These are phyloP conservation scores for Dendrothele bispora DNA, from an alignment of 768 basidiomycete species.

Conservation along the genomic window DNA sequence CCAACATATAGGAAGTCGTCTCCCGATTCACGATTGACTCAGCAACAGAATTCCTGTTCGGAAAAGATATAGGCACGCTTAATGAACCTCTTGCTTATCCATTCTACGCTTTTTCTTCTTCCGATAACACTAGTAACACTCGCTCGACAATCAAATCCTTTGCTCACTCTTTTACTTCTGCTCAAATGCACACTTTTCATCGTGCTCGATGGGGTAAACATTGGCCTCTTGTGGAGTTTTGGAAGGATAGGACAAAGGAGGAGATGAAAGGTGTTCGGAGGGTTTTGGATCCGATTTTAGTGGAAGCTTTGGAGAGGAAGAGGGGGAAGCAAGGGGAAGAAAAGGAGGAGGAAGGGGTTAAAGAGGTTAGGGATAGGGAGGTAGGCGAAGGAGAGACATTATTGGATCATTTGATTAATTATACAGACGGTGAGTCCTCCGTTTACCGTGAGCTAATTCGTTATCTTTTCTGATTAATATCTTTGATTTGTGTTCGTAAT, in stretches of 20 bases:
- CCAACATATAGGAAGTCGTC: conserved; percentile 25
- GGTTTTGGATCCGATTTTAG: conserved; percentile 27
- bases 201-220: conserved; percentile 29
- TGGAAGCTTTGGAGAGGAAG: conserved; percentile 23
- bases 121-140: conserved; percentile 6
- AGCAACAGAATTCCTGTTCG: too few relatives aligned
- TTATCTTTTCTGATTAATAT: neutral
- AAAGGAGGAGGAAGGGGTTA: conserved; percentile 11
- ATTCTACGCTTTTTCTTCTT: neutral
- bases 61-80: conserved; percentile 31
- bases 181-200: too few relatives aligned
- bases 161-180: too few relatives aligned
- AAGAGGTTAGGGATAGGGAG: conserved; percentile 24
- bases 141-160: conserved; percentile 24
- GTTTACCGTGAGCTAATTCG: neutral
- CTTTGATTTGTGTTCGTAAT: neutral
- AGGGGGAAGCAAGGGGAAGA: conserved; percentile 8
- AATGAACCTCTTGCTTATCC: conserved; percentile 30
- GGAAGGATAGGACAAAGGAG: too few relatives aligned
- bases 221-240: conserved; percentile 17
- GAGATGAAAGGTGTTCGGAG: conserved; percentile 21
- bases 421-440: too few relatives aligned
- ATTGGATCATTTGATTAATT: too few relatives aligned
- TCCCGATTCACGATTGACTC: conserved; percentile 41
- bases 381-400: neutral